These are phyloP conservation scores for Fusarium nanum DNA, from an alignment of 2,329 filamentous ascomycete genomes.

Conservation along the genomic window DNA sequence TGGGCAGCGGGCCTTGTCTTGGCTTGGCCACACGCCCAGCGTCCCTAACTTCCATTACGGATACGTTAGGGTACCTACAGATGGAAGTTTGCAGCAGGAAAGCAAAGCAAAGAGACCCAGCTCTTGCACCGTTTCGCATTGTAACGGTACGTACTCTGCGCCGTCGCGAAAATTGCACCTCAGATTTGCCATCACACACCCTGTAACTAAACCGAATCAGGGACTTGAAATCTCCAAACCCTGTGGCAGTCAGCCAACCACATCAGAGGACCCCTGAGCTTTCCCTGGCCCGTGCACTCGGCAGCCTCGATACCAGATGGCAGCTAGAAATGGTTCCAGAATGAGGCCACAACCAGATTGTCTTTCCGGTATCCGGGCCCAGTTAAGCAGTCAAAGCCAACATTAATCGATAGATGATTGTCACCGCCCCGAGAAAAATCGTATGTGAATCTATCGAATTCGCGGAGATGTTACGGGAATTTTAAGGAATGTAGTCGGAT, in stretches of 20 bases:
- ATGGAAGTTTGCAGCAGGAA: not conserved
- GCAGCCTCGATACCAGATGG: conserved; percentile 36
- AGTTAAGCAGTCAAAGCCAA: conserved; percentile 35
- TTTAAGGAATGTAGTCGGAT: conserved; percentile 38
- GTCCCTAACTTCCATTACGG: conserved; percentile 12
- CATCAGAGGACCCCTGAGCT: conserved; percentile 34
- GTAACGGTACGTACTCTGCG: conserved; percentile 23
- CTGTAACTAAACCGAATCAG: conserved; percentile 9
- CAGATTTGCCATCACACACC: conserved; percentile 21
- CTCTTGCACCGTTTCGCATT: conserved; percentile 8
- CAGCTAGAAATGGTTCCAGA: conserved; percentile 47
- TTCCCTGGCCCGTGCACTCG: conserved; percentile 25
- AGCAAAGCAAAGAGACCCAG: conserved; percentile 17
- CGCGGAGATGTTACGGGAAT: conserved; percentile 42
- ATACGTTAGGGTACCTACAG: conserved; percentile 11
- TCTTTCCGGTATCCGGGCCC: conserved; percentile 50
- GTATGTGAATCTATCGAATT: conserved; percentile 28
- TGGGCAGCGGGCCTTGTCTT: conserved; percentile 30
- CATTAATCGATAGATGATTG: conserved; percentile 16
- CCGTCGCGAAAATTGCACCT: conserved; percentile 17
- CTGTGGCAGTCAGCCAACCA: conserved; percentile 27
- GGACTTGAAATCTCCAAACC: conserved; percentile 41
- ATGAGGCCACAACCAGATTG: conserved; percentile 52
- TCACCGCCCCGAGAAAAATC: conserved; percentile 35
- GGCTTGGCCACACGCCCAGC: conserved; percentile 14